A percentile compares a stretch with the other conserved stretches of the same genome.
These are phyloP conservation scores for Talaromyces stipitatus DNA, from an alignment of 495 filamentous ascomycete genomes.

Conservation along the genomic window DNA sequence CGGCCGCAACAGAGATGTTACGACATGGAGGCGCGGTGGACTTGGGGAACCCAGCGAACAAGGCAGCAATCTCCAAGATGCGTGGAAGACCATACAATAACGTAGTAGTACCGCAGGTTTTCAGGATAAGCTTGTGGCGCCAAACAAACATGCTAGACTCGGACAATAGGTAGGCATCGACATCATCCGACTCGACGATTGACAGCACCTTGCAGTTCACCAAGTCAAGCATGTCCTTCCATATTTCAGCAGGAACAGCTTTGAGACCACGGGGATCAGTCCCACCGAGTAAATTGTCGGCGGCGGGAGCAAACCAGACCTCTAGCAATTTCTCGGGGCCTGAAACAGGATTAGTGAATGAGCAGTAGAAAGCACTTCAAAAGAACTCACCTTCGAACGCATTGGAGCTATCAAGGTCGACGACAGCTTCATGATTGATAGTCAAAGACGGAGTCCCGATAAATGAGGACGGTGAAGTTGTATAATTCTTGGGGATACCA, in stretches of 20 bases:
- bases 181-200: slow-evolving; percentile 84
- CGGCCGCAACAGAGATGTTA: slow-evolving; percentile 63
- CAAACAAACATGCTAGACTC: slow-evolving; percentile 99
- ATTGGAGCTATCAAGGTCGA: slow-evolving; percentile 92
- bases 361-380: too few relatives aligned
- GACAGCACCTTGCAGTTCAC: slow-evolving; percentile 99
- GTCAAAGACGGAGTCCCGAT: slow-evolving; percentile 70
- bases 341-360: slow-evolving; percentile 18
- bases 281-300: slow-evolving; percentile 60
- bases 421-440: slow-evolving; percentile 92
- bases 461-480: slow-evolving; percentile 67
- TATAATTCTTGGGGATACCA: slow-evolving; percentile 71
- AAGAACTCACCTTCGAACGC: slow-evolving; percentile 77
- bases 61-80: slow-evolving; percentile 83
- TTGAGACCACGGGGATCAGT: slow-evolving; percentile 75
- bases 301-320: slow-evolving; percentile 91
- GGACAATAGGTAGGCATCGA: slow-evolving; percentile 95
- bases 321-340: slow-evolving; percentile 97
- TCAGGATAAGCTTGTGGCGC: slow-evolving; percentile 96
- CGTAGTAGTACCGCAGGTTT: slow-evolving; percentile 98
- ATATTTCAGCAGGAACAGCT: slow-evolving; percentile 70
- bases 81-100: slow-evolving; percentile 80
- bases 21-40: slow-evolving; percentile 39
- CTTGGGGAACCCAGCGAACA: slow-evolving; percentile 77
- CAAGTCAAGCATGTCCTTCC: slow-evolving; percentile 95